These are phyloP conservation scores for Myriosclerotinia curreyana DNA, from an alignment of 2,329 filamentous ascomycete genomes.

Conservation along the genomic window DNA sequence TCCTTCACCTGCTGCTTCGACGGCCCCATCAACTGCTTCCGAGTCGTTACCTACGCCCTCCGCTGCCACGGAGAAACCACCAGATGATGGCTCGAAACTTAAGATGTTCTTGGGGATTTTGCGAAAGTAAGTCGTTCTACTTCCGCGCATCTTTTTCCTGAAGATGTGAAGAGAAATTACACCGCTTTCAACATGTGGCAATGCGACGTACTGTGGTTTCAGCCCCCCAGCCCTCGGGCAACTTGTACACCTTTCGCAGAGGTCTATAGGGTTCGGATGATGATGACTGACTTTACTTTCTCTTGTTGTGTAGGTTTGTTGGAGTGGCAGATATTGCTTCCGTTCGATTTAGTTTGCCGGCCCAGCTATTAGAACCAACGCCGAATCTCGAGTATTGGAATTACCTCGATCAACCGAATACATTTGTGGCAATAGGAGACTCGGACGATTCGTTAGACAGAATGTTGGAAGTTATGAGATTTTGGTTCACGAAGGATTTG, in stretches of 20 bases:
- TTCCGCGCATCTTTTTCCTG: not conserved
- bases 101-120: constrained; percentile 85
- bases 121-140: constrained; percentile 64
- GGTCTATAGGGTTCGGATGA: not conserved
- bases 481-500: constrained; percentile 98
- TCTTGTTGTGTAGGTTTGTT: constrained; percentile 66
- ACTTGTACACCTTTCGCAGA: not conserved
- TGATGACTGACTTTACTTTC: constrained; percentile 2
- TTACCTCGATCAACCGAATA: constrained; percentile 91
- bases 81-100: constrained; percentile 83
- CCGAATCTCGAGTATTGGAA: constrained; percentile 99
- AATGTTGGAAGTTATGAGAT: constrained; percentile 90
- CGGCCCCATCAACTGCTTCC: constrained; percentile 32
- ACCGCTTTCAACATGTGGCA: constrained; percentile 27
- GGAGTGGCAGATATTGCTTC: constrained; percentile 93
- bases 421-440: constrained; percentile 78
- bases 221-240: constrained; percentile 21
- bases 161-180: constrained; percentile 1
- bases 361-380: constrained; percentile 91
- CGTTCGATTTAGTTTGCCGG: constrained; percentile 92
- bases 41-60: constrained; percentile 29
- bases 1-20: constrained; percentile 32
- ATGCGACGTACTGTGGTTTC: constrained; percentile 16
- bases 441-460: constrained; percentile 88
- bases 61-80: constrained; percentile 50